A percentile compares a stretch with the other conserved stretches of the same genome.
Evolutionary conservation across 2,329 filamentous ascomycete genomes (phyloP).

Genomic region (Pezicula rhizophila): DNA sequence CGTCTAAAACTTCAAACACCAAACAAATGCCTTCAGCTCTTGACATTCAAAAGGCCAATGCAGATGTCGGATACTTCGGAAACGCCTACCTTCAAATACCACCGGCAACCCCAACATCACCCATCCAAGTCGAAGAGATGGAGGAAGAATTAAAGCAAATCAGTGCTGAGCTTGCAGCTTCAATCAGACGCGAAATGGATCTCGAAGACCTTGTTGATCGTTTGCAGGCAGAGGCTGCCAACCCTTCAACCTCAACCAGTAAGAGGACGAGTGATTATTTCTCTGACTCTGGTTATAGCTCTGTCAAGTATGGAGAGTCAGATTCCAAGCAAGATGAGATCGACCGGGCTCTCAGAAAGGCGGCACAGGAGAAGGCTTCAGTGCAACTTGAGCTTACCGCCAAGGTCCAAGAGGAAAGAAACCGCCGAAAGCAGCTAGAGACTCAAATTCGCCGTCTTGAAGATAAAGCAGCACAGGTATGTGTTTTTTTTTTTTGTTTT

Average conservation of each 20-base stretch:
- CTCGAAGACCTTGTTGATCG: conserved; percentile 89
- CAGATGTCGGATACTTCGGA: conserved; percentile 34
- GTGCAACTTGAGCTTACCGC: conserved; percentile 78
- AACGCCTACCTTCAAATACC: conserved; percentile 24
- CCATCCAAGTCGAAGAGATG: conserved; percentile 69
- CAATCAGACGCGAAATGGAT: conserved; percentile 93
- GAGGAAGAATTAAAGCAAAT: conserved; percentile 93
- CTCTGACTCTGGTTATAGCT: conserved; percentile 89
- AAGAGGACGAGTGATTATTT: conserved; percentile 95
- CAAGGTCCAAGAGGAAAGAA: conserved; percentile 82
- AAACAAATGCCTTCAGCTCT: conserved; percentile 31
- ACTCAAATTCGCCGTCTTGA: conserved; percentile 78
- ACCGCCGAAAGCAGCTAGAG: conserved; percentile 69
- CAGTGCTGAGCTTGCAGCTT: conserved; percentile 84
- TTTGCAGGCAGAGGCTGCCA: conserved; percentile 69
- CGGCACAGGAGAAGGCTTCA: conserved; percentile 87
- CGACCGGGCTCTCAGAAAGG: conserved; percentile 73
- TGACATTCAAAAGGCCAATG: conserved; percentile 28
- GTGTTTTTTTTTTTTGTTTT: conserved; percentile 22
- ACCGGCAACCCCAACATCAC: conserved; percentile 32
- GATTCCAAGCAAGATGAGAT: conserved; percentile 64
- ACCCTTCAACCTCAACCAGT: conserved; percentile 42
- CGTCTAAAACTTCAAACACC: conserved; percentile 12
- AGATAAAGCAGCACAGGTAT: conserved; percentile 63
- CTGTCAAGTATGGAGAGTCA: conserved; percentile 64